Conservation (phyloP, 2,329 filamentous ascomycete species). For the Coniochaeta prunicola region DNA sequence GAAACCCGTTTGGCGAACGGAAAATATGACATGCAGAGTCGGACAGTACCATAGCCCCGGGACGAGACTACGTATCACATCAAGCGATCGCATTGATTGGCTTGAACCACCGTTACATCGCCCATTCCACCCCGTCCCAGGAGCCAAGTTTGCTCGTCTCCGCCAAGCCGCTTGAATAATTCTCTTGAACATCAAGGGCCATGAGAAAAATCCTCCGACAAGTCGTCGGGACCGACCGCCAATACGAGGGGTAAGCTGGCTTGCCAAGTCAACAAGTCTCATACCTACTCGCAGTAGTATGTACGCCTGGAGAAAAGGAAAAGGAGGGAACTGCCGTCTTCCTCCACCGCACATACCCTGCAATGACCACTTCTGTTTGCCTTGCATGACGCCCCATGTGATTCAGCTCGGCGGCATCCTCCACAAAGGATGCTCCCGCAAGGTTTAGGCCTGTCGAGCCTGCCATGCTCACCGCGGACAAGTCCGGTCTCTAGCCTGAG, state of each 20-base stretch:
- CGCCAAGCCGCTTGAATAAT: background rate
- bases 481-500: background rate
- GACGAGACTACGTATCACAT: background rate
- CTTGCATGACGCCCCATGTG: background rate
- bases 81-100: background rate
- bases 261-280: background rate
- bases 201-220: background rate
- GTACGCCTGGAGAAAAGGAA: too few relatives aligned
- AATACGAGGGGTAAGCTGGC: background rate
- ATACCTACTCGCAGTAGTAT: too few relatives aligned
- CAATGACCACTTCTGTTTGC: too few relatives aligned
- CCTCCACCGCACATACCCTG: too few relatives aligned
- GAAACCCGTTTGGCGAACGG: background rate
- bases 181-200: background rate
- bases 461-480: background rate
- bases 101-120: background rate
- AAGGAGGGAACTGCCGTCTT: too few relatives aligned
- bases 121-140: background rate
- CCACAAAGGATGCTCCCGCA: background rate
- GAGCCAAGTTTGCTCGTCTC: background rate
- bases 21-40: background rate
- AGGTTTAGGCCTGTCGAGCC: background rate
- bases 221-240: background rate
- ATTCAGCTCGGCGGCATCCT: background rate
- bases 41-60: background rate